Evolutionary conservation across 495 filamentous ascomycete genomes (phyloP), one percentile per base, ranked within the genome.

Genomic region (Pyrenula massariospora): DNA sequence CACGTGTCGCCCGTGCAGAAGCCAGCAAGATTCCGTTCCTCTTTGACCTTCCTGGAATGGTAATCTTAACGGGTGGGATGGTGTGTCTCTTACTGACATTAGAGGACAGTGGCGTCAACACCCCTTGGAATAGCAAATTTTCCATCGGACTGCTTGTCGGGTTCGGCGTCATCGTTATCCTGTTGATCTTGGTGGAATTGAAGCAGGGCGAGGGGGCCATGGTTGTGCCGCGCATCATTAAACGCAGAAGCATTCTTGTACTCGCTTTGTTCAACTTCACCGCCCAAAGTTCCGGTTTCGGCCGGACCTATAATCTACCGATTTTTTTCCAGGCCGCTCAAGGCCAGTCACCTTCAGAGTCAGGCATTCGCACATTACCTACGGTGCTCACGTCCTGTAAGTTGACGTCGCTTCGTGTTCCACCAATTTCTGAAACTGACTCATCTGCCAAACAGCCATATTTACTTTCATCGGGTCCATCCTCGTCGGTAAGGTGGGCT

Each of bases 201-300:
- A 54, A 57, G 11, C 60, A 58, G 23, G 57, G 56, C 47, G 62
- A 10, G 8, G 21, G 55, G 15, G 58, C 54, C 2, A 47, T 47
- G 5, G 15, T 57, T 22, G 62, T 69, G 1, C 71, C 72, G 0
- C 69, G 77, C 1, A 57, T 83, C n/a, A 56, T 80, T 25, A 55
- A 58, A 5, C 68, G 72, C 50, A 71, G 78, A 63, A 65, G 23
- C 5, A 19, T 52, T 20, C 8, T 19, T 52, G 50, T 10, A 24
- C n/a, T n/a, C n/a, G n/a, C n/a, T n/a, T n/a, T n/a, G n/a, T n/a
- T n/a, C n/a, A n/a, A n/a, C n/a, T 24, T 8, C 50, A 8, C 8
- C 19, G 50, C 50, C 20, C 22, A 21, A 8, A 52, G 10, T 21
- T 52, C 50, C 50, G 20, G 10, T 52, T 20, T 52, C 19, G 5